phyloP scores from a whole-genome alignment of 805 yeast genomes.

The Lachancea kluyveri region DNA sequence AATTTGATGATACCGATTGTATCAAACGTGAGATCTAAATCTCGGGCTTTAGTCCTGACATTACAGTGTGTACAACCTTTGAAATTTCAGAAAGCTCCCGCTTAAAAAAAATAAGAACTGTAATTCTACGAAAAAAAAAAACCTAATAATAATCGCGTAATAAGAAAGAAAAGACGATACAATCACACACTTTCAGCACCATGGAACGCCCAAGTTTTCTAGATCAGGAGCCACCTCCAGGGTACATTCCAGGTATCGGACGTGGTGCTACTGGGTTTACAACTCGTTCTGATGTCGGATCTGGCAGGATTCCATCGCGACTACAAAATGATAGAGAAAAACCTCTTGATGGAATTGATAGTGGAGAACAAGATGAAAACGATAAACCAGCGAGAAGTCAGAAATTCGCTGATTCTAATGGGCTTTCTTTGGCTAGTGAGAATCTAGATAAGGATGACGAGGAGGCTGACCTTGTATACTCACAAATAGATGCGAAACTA shows the following conservation, averaged over 20 bases:
- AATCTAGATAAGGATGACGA: slow-evolving; percentile 49
- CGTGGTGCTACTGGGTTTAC: slow-evolving; percentile 94
- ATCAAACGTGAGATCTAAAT: too few species aligned
- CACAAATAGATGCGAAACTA: slow-evolving; percentile 55
- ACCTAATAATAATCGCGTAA: too few species aligned
- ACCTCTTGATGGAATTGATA: slow-evolving; percentile 29
- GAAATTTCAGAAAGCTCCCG: too few species aligned
- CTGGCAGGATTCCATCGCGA: slow-evolving; percentile 8
- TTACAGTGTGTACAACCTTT: too few species aligned
- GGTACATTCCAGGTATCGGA: slow-evolving; percentile 88
- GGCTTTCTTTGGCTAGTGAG: slow-evolving; percentile 13
- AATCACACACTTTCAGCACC: too few species aligned
- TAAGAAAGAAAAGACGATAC: too few species aligned
- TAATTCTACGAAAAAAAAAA: too few species aligned
- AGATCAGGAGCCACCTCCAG: slow-evolving; percentile 81
- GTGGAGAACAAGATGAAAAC: slow-evolving; percentile 15
- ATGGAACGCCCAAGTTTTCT: slow-evolving; percentile 59
- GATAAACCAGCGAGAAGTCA: slow-evolving; percentile 1
- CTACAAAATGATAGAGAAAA: slow-evolving; percentile 24
- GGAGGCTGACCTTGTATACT: slow-evolving; percentile 72
- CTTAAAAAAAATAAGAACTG: too few species aligned
- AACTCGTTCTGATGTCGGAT: slow-evolving; percentile 59
- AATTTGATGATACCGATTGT: too few species aligned
- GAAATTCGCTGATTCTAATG: slow-evolving; percentile 6
- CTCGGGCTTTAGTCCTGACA: too few species aligned